phyloP scores from a whole-genome alignment of 495 filamentous ascomycete genomes.

The Penicillium arizonense region DNA sequence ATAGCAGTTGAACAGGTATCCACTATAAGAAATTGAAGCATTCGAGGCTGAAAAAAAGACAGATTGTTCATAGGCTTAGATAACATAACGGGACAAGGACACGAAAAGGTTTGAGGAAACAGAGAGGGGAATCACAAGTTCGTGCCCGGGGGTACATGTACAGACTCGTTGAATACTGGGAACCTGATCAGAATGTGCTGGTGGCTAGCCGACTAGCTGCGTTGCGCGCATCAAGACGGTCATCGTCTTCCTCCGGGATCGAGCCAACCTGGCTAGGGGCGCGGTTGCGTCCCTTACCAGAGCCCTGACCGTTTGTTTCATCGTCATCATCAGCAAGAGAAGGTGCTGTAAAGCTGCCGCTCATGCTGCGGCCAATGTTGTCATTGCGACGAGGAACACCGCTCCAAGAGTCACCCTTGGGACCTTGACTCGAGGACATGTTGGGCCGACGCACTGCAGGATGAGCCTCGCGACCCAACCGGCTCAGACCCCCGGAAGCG shows the following conservation, averaged over 20 bases:
- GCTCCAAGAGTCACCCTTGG: slow-evolving; percentile 95
- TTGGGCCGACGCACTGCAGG: slow-evolving; percentile 73
- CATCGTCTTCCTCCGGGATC: slow-evolving; percentile 84
- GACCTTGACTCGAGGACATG: slow-evolving; percentile 82
- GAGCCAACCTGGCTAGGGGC: slow-evolving; percentile 58
- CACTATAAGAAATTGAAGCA: neutral
- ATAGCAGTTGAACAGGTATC: neutral
- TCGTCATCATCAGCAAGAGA: slow-evolving; percentile 40
- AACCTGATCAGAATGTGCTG: slow-evolving; percentile 72
- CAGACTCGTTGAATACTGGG: slow-evolving; percentile 16
- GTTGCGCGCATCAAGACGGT: slow-evolving; percentile 91
- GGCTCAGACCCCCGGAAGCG: slow-evolving; percentile 79
- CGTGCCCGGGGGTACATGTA: slow-evolving; percentile 30
- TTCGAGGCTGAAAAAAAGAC: neutral
- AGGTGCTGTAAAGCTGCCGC: slow-evolving; percentile 59
- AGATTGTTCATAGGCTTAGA: slow-evolving; percentile 2
- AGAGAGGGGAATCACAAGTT: slow-evolving; percentile 29
- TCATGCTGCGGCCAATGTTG: slow-evolving; percentile 72
- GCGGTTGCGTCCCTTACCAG: slow-evolving; percentile 52
- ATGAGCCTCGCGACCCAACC: slow-evolving; percentile 85
- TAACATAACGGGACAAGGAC: slow-evolving; percentile 7
- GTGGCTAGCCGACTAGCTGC: slow-evolving; percentile 90
- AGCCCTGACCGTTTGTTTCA: slow-evolving; percentile 36
- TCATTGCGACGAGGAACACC: slow-evolving; percentile 83
- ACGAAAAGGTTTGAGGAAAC: slow-evolving; percentile 10